Conservation (phyloP, 805 yeast genomes). For the Candida loeiensis region DNA sequence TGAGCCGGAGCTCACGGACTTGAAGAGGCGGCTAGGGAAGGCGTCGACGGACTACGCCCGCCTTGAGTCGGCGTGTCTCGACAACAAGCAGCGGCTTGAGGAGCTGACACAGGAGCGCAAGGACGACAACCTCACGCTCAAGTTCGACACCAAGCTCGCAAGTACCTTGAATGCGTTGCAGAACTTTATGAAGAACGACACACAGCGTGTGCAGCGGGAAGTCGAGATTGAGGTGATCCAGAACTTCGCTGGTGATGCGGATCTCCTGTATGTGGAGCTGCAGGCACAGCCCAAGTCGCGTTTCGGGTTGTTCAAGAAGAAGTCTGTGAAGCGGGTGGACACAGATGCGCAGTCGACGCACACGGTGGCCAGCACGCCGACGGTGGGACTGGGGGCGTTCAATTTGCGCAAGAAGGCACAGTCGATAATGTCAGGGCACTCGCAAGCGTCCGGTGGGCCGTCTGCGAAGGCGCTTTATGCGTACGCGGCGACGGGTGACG, state of each 20-base stretch:
- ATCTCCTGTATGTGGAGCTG: conserved; percentile 55
- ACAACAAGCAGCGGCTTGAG: conserved; percentile 50
- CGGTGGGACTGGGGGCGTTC: conserved; percentile 27
- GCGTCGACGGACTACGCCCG: conserved; percentile 37
- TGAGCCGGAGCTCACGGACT: conserved; percentile 53
- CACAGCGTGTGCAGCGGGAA: conserved; percentile 67
- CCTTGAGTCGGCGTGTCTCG: conserved; percentile 40
- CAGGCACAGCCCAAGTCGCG: conserved; percentile 52
- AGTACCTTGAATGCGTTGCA: conserved; percentile 53
- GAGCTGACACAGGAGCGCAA: conserved; percentile 36
- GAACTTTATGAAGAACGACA: conserved; percentile 69
- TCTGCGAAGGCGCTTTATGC: conserved; percentile 57
- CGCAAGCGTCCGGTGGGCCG: conserved; percentile 7
- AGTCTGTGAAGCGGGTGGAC: conserved; percentile 12
- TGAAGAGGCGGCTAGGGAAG: conserved; percentile 49
- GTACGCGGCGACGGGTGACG: conserved; percentile 67
- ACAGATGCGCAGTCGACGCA: conserved; percentile 28
- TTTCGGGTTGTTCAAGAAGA: conserved; percentile 49
- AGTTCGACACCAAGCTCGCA: conserved; percentile 52
- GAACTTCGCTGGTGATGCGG: conserved; percentile 74
- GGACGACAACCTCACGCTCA: conserved; percentile 40
- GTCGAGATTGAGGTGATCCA: conserved; percentile 91
- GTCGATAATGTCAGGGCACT: conserved; percentile 18
- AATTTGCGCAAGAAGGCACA: conserved; percentile 33
- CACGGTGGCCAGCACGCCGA: conserved; percentile 28